These are phyloP conservation scores for Linaria vulgaris DNA, from an alignment of 257 asterid species.

Conservation along the genomic window DNA sequence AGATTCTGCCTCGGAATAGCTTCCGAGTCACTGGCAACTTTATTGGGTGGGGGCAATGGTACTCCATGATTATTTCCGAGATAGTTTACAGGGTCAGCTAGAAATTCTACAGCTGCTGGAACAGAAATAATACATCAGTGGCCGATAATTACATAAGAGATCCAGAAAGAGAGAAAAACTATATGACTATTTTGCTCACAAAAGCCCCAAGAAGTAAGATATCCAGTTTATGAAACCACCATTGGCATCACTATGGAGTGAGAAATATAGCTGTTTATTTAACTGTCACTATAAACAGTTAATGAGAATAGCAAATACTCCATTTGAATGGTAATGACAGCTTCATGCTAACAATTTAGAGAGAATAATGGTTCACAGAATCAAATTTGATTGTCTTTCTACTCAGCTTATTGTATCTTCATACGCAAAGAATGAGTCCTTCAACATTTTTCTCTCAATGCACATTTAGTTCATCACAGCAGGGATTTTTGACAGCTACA, in stretches of 20 bases:
- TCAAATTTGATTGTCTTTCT: too few relatives aligned
- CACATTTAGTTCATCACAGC: too few relatives aligned
- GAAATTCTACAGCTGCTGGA: conserved; percentile 58
- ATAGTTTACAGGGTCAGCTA: conserved; percentile 54
- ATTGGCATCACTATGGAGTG: neutral
- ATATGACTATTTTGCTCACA: neutral
- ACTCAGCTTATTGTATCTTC: too few relatives aligned
- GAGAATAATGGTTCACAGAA: neutral
- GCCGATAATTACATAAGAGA: neutral
- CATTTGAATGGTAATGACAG: too few relatives aligned
- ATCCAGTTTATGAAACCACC: neutral
- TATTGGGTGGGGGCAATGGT: conserved; percentile 42
- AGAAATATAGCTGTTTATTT: too few relatives aligned
- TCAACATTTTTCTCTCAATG: neutral
- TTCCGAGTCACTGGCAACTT: conserved; percentile 49
- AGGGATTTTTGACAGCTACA: too few relatives aligned
- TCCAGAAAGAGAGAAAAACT: conserved; percentile 7
- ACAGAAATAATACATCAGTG: conserved; percentile 21
- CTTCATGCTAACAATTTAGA: neutral
- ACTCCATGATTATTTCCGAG: conserved; percentile 45
- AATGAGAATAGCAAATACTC: neutral
- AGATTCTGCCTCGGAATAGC: conserved; percentile 50
- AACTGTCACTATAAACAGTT: neutral
- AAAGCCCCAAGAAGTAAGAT: conserved; percentile 5
- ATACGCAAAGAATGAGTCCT: too few relatives aligned